These are phyloP conservation scores for Phytophthora ohioensis DNA, from an alignment of 352 stramenopile genomes.

Conservation along the genomic window DNA sequence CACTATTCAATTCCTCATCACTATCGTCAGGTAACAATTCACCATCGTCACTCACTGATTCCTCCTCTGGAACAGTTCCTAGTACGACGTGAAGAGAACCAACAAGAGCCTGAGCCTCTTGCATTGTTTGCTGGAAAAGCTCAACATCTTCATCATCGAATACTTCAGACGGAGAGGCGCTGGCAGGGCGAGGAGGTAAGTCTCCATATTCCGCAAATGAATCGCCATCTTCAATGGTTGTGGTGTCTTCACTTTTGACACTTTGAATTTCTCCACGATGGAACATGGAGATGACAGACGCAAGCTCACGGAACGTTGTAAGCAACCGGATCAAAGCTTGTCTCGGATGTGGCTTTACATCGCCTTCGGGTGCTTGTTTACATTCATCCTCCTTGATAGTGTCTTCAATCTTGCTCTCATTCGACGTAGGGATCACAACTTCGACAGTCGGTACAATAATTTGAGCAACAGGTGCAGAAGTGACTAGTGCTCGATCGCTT, in stretches of 20 bases:
- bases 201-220: neutral
- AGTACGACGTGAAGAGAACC: constrained; percentile 41
- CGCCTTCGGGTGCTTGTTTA: constrained; percentile 1
- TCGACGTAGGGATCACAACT: neutral
- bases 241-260: constrained; percentile 10
- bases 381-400: neutral
- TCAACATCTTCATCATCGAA: constrained; percentile 31
- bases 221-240: neutral
- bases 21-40: constrained; percentile 7
- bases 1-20: constrained; percentile 2
- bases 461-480: neutral
- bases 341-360: constrained; percentile 24
- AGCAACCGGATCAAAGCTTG: constrained; percentile 37
- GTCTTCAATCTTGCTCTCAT: constrained; percentile 11
- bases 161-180: constrained; percentile 6
- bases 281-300: constrained; percentile 34
- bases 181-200: constrained; percentile 10
- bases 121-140: constrained; percentile 40
- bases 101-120: constrained; percentile 39
- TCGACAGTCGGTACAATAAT: constrained; percentile 7
- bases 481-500: constrained; percentile 10
- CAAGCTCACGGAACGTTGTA: constrained; percentile 38
- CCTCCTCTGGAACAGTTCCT: constrained; percentile 35
- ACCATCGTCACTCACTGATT: constrained; percentile 14
- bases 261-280: constrained; percentile 17